Evolutionary conservation across 176 grass and related monocot genomes (phyloP), one percentile per base, ranked within the genome.

Genomic region (Miscanthus lutarioriparius): DNA sequence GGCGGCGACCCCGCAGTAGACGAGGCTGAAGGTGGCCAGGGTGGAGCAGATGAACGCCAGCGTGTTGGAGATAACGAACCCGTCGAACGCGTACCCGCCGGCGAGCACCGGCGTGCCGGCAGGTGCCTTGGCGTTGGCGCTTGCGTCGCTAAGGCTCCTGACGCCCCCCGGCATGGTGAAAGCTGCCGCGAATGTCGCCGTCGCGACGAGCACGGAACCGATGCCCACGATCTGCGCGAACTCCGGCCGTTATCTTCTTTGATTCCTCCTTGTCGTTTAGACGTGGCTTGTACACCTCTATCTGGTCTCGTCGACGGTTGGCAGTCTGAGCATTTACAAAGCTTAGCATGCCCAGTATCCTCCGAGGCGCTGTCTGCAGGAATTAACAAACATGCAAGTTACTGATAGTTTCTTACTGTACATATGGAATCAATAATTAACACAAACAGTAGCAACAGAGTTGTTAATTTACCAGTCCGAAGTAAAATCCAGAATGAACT

Each of bases 161-260:
- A 79, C 78, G 58, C 68, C 81, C 2, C 87, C 87, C 4, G 81
- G 87, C 7, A 73, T 43, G 2, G 87, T 35, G 4, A 88, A 84
- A 0, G 67, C 87, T 0, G 87, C 87, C 2, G 87, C 47, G 59
- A 88, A 88, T 3, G 87, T 77, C 0, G 83, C 87, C 26, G 87
- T 88, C 3, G 87, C 56, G 1, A 88, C 71, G 19, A 88, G 81
- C 7, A 88, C 87, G 44, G 87, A 73, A 15, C 44, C 68, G 15
- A 88, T 67, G 68, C 87, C 87, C 44, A 88, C 71, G 44, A 71
- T 84, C 61, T 88, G 87, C 10, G 87, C 40, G 35, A 82, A 88
- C 1, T 88, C 67, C n/a, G n/a, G n/a, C n/a, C 4, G 47, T 88
- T 1, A 88, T 83, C 75, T 88, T 84, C 16, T 26, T 17, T 0